Base-by-base conservation (phyloP, 1,139 yeast species). In the Diutina mesorugosa region DNA sequence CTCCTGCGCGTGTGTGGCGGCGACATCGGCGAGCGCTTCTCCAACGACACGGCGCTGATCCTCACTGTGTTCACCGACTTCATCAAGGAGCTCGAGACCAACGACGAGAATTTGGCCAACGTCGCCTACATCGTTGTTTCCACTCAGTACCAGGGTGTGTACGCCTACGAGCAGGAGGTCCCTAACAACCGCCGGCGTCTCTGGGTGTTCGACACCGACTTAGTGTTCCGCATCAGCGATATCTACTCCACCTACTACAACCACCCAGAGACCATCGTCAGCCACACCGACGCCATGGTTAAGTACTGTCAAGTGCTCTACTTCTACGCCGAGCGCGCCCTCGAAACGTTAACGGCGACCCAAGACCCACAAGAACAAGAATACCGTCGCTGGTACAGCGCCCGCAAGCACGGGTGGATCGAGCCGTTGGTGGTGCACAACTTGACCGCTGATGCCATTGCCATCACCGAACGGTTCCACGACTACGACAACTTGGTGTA, bases 401-500 rank as follows among this genome's bases (percentile, higher is more conserved):
- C 58, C 6, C 65, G 69, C 51, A 73, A 70, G 60, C 56, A 60
- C 7, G 61, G 65, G 26, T 84, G 95, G 95, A 78, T 85, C 29
- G 70, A 73, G 51, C 74, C 78, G 1, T 66, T 87, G 47, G 74
- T 84, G 26, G 66, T 70, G 10, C 69, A 77, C 55, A 79, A 77
- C 28, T 71, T 81, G 57, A 69, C 74, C 30, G 69, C 69, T 9
- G 83, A 82, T 47, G 89, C 91, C 0, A 68, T 85, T 21, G 70
- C 72, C n/a, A 74, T 90, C 51, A 81, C 90, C 1, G 96, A 89
- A 63, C 72, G 74, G 45, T 87, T 83, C 65, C 68, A 72, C 29
- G 96, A 90, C 65, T 78, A 86, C 63, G 72, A 80, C 28, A 81
- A 91, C 1, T 70, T 90, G 52, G 86, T 84, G 0, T 81, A 80